Conservation (phyloP, 2,329 filamentous ascomycete genomes). For the Clonostachys rhizophaga region DNA sequence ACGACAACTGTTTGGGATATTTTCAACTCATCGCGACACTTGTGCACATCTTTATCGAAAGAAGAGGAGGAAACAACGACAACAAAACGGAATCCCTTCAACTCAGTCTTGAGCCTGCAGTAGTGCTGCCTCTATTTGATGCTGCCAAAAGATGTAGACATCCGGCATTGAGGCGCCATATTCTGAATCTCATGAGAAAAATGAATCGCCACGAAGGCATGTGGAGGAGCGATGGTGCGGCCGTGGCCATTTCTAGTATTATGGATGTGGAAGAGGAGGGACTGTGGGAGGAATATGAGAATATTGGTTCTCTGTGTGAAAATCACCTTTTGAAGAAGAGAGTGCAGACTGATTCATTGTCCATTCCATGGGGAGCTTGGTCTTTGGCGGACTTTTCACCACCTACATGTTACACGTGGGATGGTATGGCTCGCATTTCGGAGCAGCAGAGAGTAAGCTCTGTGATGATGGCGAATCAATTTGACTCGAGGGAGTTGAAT, state of each 20-base stretch:
- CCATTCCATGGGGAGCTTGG: background rate
- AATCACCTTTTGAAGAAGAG: background rate
- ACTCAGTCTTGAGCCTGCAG: conserved; percentile 20
- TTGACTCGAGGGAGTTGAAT: too few species aligned
- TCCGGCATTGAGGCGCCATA: conserved; percentile 14
- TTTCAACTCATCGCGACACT: conserved; percentile 18
- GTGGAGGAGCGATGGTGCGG: conserved; percentile 15
- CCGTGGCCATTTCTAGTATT: conserved; percentile 6
- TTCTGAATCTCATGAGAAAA: conserved; percentile 2
- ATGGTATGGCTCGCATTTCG: too few species aligned
- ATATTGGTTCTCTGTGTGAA: background rate
- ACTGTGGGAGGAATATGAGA: background rate
- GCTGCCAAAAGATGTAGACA: conserved; percentile 19
- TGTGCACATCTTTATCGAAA: background rate
- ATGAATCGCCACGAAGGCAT: conserved; percentile 10
- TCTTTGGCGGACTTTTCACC: background rate
- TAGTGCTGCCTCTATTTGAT: conserved; percentile 21
- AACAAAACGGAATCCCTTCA: background rate
- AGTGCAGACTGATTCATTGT: too few species aligned
- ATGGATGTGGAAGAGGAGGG: conserved; percentile 9
- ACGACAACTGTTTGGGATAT: conserved; percentile 15
- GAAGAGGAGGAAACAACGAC: background rate
- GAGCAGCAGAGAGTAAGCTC: too few species aligned
- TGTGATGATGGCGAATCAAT: too few species aligned
- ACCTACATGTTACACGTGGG: background rate